A percentile compares a stretch with the other conserved stretches of the same genome.
These are phyloP conservation scores for Alternaria solani DNA, from an alignment of 2,329 filamentous ascomycete species.

Conservation along the genomic window DNA sequence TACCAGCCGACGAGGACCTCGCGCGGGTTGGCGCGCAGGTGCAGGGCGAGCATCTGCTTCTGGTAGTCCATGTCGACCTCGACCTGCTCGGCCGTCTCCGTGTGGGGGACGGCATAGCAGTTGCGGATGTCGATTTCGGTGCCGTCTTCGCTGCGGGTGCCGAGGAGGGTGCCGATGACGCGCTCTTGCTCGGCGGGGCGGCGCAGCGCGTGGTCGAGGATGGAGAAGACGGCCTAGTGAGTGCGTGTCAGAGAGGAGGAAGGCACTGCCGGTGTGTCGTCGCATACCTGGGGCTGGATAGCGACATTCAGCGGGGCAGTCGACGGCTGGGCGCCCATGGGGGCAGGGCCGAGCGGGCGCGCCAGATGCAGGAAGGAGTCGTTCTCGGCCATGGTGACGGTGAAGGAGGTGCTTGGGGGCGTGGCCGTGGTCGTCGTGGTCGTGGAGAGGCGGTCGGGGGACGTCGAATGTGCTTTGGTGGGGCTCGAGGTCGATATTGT, in stretches of 20 bases:
- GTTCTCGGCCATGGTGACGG: constrained; percentile 76
- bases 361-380: constrained; percentile 95
- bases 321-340: constrained; percentile 79
- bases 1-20: constrained; percentile 98
- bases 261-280: constrained; percentile 7
- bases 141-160: constrained; percentile 93
- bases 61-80: constrained; percentile 99
- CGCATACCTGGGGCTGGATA: constrained; percentile 89
- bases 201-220: constrained; percentile 89
- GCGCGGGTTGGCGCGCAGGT: constrained; percentile 91
- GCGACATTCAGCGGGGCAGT: constrained; percentile 92
- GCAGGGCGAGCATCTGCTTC: constrained; percentile 97
- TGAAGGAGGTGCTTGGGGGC: constrained; percentile 59
- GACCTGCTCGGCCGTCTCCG: constrained; percentile 97
- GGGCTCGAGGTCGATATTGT: constrained; percentile 39
- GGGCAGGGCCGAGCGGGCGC: constrained; percentile 84
- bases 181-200: constrained; percentile 91
- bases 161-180: constrained; percentile 95
- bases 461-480: constrained; percentile 28
- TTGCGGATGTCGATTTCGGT: constrained; percentile 95
- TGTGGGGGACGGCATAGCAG: constrained; percentile 97
- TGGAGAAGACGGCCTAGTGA: constrained; percentile 67
- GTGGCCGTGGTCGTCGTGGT: constrained; percentile 13
- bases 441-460: constrained; percentile 21
- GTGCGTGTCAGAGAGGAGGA: constrained; percentile 14